Conservation (phyloP, 1,284 basidiomycete genomes). For the Microbotryomycetes sp. region DNA sequence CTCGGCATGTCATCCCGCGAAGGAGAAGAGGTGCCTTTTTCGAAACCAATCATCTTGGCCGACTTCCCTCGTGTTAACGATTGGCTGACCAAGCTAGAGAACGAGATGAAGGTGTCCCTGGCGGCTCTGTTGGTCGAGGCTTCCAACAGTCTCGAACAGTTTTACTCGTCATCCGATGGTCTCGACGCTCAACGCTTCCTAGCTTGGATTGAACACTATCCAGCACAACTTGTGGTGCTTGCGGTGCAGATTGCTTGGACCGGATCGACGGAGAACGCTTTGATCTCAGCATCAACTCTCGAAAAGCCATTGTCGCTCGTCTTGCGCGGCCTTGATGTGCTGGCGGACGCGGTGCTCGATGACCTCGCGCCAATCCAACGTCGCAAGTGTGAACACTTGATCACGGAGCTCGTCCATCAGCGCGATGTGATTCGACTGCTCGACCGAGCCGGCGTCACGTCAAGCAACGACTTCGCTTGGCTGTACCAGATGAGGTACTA, state of each 20-base stretch:
- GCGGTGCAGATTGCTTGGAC: conserved; percentile 96
- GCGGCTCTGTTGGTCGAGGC: conserved; percentile 72
- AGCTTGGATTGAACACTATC: conserved; percentile 84
- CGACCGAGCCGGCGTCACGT: conserved; percentile 58
- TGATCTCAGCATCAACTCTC: conserved; percentile 55
- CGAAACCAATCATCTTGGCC: conserved; percentile 74
- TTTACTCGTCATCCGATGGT: conserved; percentile 59
- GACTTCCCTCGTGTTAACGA: conserved; percentile 98
- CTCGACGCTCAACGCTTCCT: conserved; percentile 63
- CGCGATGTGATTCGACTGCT: conserved; percentile 85
- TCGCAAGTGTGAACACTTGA: conserved; percentile 95
- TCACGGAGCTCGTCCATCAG: conserved; percentile 97
- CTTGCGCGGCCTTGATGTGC: conserved; percentile 76
- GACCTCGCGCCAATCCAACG: conserved; percentile 83
- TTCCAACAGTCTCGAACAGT: conserved; percentile 67
- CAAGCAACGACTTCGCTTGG: conserved; percentile 79
- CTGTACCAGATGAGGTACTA: conserved; percentile 99
- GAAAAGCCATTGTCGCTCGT: conserved; percentile 68
- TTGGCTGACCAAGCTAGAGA: conserved; percentile 89
- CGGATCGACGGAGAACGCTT: conserved; percentile 65
- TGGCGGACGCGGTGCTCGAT: conserved; percentile 89
- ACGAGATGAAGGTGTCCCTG: conserved; percentile 88
- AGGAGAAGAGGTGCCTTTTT: conserved; percentile 85
- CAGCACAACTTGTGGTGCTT: conserved; percentile 90
- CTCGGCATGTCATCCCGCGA: conserved; percentile 88